These are phyloP conservation scores for Amanita rimosa DNA, from an alignment of 768 basidiomycete species.

Conservation along the genomic window DNA sequence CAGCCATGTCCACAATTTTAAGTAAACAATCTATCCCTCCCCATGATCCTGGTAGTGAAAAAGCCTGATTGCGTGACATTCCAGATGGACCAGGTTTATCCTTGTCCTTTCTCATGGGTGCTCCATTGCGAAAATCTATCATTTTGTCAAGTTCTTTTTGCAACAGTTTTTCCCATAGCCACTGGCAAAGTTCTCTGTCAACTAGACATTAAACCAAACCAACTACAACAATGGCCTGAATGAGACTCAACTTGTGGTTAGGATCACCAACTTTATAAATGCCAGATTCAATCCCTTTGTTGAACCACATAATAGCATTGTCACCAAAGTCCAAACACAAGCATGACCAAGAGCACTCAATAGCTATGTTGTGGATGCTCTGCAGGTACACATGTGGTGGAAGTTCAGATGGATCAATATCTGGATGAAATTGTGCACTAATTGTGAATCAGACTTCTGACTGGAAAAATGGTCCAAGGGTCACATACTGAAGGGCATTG, in stretches of 20 bases:
- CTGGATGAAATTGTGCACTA: neutral
- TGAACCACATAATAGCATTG: neutral
- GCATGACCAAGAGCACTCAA: conserved; percentile 12
- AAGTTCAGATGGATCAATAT: conserved; percentile 2
- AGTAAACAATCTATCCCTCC: neutral
- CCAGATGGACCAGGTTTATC: neutral
- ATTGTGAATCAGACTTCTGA: too few species aligned
- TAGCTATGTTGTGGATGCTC: conserved; percentile 13
- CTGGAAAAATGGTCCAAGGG: too few species aligned
- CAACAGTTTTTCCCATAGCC: neutral
- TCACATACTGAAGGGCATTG: conserved; percentile 11
- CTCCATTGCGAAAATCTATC: neutral
- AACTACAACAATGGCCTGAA: too few species aligned
- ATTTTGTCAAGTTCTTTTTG: neutral
- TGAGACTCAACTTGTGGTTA: neutral
- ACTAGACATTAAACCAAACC: too few species aligned
- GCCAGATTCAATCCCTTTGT: neutral
- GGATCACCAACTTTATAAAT: neutral
- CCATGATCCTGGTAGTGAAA: neutral
- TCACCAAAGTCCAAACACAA: conserved; percentile 1
- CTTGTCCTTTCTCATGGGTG: neutral
- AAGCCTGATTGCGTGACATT: neutral
- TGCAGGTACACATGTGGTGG: conserved; percentile 12
- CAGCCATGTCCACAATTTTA: too few species aligned
- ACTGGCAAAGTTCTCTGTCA: neutral